A percentile compares a stretch with the other conserved stretches of the same genome.
phyloP scores from a whole-genome alignment of 495 filamentous ascomycete species.

The Geopyxis carbonaria region DNA sequence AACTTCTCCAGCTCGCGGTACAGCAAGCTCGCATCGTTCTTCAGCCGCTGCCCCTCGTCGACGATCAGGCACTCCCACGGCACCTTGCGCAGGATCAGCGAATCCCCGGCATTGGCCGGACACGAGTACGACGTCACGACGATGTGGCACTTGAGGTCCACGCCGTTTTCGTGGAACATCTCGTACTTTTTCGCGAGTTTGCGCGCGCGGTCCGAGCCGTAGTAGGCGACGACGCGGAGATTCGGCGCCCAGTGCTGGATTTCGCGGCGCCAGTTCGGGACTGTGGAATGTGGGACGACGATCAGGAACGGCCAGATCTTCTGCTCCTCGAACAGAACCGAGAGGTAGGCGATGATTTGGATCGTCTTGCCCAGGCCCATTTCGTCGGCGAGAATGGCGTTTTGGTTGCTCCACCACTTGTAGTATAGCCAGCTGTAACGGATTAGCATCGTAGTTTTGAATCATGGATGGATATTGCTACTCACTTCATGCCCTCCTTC shows the following conservation, averaged over 20 bases:
- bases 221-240: slow-evolving; percentile 79
- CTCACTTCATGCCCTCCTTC: slow-evolving; percentile 62
- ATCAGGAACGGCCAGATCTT: slow-evolving; percentile 82
- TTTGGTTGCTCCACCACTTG: slow-evolving; percentile 62
- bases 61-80: slow-evolving; percentile 82
- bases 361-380: slow-evolving; percentile 99
- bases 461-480: neutral
- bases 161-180: slow-evolving; percentile 47
- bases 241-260: slow-evolving; percentile 85
- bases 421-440: slow-evolving; percentile 62
- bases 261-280: slow-evolving; percentile 91
- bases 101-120: slow-evolving; percentile 45
- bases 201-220: slow-evolving; percentile 53
- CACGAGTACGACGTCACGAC: slow-evolving; percentile 92
- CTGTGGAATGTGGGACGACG: slow-evolving; percentile 86
- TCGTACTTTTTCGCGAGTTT: slow-evolving; percentile 58
- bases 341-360: slow-evolving; percentile 72
- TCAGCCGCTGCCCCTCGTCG: slow-evolving; percentile 91
- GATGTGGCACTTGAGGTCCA: slow-evolving; percentile 63
- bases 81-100: slow-evolving; percentile 45
- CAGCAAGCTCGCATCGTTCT: slow-evolving; percentile 73
- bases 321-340: slow-evolving; percentile 60
- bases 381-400: slow-evolving; percentile 92
- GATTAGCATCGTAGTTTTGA: slow-evolving; percentile 6
- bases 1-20: slow-evolving; percentile 56